Percentiles rank a stretch among this genome's conserved stretches.
Evolutionary conservation across 2,329 filamentous ascomycete species (phyloP).

Genomic region (Annulohypoxylon truncatum): DNA sequence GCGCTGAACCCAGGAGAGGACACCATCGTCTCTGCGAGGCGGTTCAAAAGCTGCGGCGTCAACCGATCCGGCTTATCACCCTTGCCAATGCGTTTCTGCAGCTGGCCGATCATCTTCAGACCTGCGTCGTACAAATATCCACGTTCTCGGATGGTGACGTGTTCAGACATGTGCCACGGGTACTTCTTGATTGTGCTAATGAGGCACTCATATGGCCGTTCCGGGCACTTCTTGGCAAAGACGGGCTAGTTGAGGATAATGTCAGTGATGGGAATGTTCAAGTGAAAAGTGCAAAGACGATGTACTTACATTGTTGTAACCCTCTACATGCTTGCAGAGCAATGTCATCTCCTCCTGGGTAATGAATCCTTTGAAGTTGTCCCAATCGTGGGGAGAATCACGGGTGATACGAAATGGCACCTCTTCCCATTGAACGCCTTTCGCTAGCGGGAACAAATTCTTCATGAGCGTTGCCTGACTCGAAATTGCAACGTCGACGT

Average conservation of each 20-base stretch:
- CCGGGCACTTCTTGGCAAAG: slow-evolving; percentile 69
- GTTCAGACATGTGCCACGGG: slow-evolving; percentile 69
- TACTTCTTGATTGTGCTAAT: slow-evolving; percentile 72
- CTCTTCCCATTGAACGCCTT: slow-evolving; percentile 66
- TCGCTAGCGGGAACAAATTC: slow-evolving; percentile 69
- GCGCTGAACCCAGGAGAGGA: slow-evolving; percentile 70
- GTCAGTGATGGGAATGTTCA: slow-evolving; percentile 23
- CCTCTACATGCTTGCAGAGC: slow-evolving; percentile 72
- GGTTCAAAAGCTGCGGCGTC: slow-evolving; percentile 64
- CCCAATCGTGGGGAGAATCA: slow-evolving; percentile 52
- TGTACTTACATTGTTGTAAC: slow-evolving; percentile 68
- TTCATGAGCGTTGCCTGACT: slow-evolving; percentile 68
- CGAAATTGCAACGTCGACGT: slow-evolving; percentile 67
- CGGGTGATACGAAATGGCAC: slow-evolving; percentile 54
- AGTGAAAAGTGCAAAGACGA: slow-evolving; percentile 11
- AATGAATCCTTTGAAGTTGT: slow-evolving; percentile 70
- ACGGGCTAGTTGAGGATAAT: slow-evolving; percentile 59
- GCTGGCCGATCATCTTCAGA: slow-evolving; percentile 59
- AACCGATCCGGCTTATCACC: slow-evolving; percentile 58
- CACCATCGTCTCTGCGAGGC: slow-evolving; percentile 64
- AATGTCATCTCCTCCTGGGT: slow-evolving; percentile 72
- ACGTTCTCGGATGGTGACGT: slow-evolving; percentile 69
- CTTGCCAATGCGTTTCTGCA: slow-evolving; percentile 48
- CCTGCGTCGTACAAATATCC: slow-evolving; percentile 64
- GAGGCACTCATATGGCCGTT: slow-evolving; percentile 73